Conservation (phyloP, 2,329 filamentous ascomycete species). For the Cordyceps tenuipes region DNA sequence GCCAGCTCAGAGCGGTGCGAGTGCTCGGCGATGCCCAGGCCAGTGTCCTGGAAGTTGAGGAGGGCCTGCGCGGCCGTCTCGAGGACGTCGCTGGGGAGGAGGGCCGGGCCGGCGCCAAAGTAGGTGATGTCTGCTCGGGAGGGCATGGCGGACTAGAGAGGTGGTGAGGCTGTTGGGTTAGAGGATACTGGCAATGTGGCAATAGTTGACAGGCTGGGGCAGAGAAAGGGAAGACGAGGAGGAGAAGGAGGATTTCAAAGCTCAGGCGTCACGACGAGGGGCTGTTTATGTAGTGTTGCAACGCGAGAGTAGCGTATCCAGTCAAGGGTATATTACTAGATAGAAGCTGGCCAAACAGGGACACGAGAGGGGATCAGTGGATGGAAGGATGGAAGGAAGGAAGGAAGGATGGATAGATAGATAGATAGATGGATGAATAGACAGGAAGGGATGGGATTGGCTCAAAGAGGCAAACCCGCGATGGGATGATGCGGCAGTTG, state of each 20-base stretch:
- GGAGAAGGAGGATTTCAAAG: neutral
- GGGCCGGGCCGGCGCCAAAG: conserved; percentile 87
- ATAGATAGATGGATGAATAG: no score
- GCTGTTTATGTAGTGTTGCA: conserved; percentile 1
- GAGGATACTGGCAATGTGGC: neutral
- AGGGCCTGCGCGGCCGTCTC: conserved; percentile 69
- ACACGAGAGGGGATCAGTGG: neutral
- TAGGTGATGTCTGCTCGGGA: conserved; percentile 68
- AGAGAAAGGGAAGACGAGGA: neutral
- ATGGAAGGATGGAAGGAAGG: no score
- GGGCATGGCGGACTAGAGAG: conserved; percentile 50
- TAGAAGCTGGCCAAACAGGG: conserved; percentile 1
- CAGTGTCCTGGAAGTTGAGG: conserved; percentile 71
- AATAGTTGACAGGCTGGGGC: neutral
- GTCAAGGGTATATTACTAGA: conserved; percentile 12
- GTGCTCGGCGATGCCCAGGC: conserved; percentile 75
- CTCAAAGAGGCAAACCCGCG: neutral
- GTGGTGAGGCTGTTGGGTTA: neutral
- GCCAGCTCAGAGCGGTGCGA: conserved; percentile 79
- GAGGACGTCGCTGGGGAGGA: conserved; percentile 72
- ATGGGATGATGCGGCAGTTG: conserved; percentile 8
- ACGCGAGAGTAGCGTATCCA: conserved; percentile 7
- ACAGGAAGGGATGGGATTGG: neutral
- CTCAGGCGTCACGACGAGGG: conserved; percentile 9
- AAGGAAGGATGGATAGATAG: no score